These are phyloP conservation scores for Cryptococcus sp. DNA, from an alignment of 1,284 basidiomycete genomes.

Conservation along the genomic window DNA sequence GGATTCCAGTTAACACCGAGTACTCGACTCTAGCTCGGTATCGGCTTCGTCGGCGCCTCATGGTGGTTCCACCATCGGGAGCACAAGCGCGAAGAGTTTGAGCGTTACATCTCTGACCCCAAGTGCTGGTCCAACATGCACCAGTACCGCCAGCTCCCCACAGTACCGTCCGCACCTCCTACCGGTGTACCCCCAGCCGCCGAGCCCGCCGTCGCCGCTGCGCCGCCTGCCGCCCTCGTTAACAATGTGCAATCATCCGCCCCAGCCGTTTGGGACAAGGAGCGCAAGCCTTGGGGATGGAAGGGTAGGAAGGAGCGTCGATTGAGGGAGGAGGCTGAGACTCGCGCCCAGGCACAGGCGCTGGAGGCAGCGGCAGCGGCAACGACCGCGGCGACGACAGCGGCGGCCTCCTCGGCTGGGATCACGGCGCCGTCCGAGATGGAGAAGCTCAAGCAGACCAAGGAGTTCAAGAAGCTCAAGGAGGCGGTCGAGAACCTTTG, in stretches of 20 bases:
- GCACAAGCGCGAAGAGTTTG: constrained; percentile 4
- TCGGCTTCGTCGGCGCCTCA: constrained; percentile 21
- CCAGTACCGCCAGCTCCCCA: not conserved
- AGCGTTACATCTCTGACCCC: constrained; percentile 5
- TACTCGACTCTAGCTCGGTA: constrained; percentile 17
- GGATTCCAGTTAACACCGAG: not conserved
- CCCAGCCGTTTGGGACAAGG: not conserved
- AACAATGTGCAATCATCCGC: not conserved
- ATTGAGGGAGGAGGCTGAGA: not conserved
- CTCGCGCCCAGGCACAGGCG: not conserved
- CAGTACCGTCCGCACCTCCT: not conserved
- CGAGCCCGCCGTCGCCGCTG: not conserved
- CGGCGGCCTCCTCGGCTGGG: not conserved
- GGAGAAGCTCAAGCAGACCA: not conserved
- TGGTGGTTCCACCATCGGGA: constrained; percentile 17
- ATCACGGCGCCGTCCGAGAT: not conserved
- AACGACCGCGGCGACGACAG: no score
- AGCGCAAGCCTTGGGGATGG: constrained; percentile 1
- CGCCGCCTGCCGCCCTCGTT: not conserved
- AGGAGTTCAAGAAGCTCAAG: constrained; percentile 18
- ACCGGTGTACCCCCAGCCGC: not conserved
- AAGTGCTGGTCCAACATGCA: not conserved
- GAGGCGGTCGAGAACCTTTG: constrained; percentile 25
- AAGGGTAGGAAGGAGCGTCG: not conserved
- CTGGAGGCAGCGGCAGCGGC: not conserved